These are phyloP conservation scores for Fusarium concolor DNA, from an alignment of 2,329 filamentous ascomycete species.

Conservation along the genomic window DNA sequence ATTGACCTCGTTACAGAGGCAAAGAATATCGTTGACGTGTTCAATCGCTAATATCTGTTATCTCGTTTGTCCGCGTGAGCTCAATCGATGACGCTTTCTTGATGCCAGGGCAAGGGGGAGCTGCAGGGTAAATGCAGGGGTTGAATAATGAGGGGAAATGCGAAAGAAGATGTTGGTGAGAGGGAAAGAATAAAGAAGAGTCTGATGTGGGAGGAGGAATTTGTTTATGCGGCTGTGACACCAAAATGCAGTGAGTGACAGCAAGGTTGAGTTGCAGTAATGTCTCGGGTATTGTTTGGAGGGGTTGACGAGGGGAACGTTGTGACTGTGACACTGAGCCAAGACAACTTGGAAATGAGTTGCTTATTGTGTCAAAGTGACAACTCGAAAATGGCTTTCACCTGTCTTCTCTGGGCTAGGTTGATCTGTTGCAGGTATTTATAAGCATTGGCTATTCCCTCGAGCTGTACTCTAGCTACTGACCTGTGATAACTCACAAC, in stretches of 20 bases:
- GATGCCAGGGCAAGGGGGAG: constrained; percentile 25
- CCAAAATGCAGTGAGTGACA: not conserved
- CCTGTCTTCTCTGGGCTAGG: not conserved
- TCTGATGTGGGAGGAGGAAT: not conserved
- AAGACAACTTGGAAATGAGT: too few relatives aligned
- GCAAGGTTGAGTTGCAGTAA: constrained; percentile 15
- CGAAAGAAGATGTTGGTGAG: not conserved
- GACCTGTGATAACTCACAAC: constrained; percentile 2
- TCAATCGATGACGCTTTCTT: constrained; percentile 42
- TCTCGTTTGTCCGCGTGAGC: constrained; percentile 17
- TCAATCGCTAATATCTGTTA: constrained; percentile 14
- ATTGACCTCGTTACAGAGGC: constrained; percentile 14
- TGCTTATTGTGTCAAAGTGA: too few relatives aligned
- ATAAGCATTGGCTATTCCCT: not conserved
- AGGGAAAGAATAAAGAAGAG: too few relatives aligned
- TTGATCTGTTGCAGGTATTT: not conserved
- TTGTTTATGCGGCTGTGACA: constrained; percentile 18
- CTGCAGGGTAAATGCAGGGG: constrained; percentile 31
- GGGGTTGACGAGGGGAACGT: constrained; percentile 13
- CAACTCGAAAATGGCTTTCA: not conserved
- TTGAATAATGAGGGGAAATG: constrained; percentile 12
- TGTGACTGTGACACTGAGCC: not conserved
- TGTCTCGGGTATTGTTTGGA: constrained; percentile 31
- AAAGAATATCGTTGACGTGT: constrained; percentile 27
- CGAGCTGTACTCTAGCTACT: not conserved